Evolutionary conservation across 805 yeast genomes (phyloP).

Genomic region (Starmerella riodocensis): DNA sequence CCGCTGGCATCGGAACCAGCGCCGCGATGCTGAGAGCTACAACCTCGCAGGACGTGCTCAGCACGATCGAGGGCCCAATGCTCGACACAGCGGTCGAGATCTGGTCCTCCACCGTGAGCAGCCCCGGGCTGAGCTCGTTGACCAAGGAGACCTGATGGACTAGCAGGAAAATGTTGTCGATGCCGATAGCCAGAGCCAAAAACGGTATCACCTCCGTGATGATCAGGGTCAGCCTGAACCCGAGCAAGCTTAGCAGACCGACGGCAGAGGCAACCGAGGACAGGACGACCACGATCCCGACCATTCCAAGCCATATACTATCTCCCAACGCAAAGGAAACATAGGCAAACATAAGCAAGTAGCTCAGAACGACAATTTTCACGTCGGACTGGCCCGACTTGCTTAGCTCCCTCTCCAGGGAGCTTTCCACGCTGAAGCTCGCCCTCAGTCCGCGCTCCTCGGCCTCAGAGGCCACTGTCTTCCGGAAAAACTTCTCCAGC

Average conservation of each 20-base stretch:
- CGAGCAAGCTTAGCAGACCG: conserved; percentile 64
- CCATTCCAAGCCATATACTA: conserved; percentile 61
- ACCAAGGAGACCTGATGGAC: conserved; percentile 62
- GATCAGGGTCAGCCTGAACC: conserved; percentile 74
- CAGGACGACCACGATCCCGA: conserved; percentile 73
- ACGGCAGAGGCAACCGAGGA: conserved; percentile 72
- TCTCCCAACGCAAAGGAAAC: conserved; percentile 75
- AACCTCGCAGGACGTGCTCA: conserved; percentile 68
- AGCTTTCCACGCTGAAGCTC: conserved; percentile 69
- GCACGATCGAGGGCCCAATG: conserved; percentile 76
- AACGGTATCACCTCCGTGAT: conserved; percentile 96
- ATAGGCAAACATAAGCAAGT: conserved; percentile 73
- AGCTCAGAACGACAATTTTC: conserved; percentile 56
- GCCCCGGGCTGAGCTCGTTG: conserved; percentile 33
- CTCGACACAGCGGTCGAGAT: conserved; percentile 52
- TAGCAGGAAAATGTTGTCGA: conserved; percentile 79
- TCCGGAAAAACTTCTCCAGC: conserved; percentile 43
- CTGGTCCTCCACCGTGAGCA: conserved; percentile 41
- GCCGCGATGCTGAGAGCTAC: conserved; percentile 69
- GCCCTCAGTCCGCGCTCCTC: conserved; percentile 42
- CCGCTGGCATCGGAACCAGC: conserved; percentile 88
- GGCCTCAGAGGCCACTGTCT: conserved; percentile 35
- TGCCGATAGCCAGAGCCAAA: conserved; percentile 85
- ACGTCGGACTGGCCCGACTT: conserved; percentile 70
- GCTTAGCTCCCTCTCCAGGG: conserved; percentile 72